These are phyloP conservation scores for Wallacemonas rigidus DNA, from an alignment of 208 protist genomes.

Conservation along the genomic window DNA sequence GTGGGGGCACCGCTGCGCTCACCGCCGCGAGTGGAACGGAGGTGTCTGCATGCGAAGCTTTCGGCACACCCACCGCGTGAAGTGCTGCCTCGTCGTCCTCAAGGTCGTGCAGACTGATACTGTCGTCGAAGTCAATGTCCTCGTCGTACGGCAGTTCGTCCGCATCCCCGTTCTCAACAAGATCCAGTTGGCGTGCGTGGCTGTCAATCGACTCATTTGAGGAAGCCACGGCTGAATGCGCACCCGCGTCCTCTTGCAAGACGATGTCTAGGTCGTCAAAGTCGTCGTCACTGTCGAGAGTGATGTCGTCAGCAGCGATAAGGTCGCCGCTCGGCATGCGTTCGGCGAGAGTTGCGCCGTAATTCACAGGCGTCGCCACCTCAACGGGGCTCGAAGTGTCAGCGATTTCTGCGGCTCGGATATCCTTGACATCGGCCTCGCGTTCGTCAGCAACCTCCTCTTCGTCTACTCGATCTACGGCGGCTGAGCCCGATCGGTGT, in stretches of 20 bases:
- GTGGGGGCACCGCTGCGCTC: no score
- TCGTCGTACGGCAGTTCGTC: slow-evolving; percentile 26
- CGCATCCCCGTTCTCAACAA: not conserved
- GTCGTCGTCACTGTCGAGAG: slow-evolving; percentile 35
- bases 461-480: not conserved
- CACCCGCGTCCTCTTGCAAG: not conserved
- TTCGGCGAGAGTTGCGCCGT: not conserved
- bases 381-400: not conserved
- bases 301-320: slow-evolving; percentile 18
- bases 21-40: not conserved
- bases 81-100: not conserved
- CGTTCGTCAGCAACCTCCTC: not conserved
- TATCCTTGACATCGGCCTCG: not conserved
- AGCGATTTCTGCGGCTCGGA: slow-evolving; percentile 16
- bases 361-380: not conserved
- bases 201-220: no score
- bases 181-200: no score
- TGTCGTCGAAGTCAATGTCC: slow-evolving; percentile 22
- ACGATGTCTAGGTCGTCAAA: slow-evolving; percentile 27
- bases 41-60: no score
- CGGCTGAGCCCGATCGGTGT: slow-evolving; percentile 20
- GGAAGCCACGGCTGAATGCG: no score
- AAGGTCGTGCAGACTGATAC: slow-evolving; percentile 22
- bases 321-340: slow-evolving; percentile 19
- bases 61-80: no score